phyloP scores from a whole-genome alignment of 2,329 filamentous ascomycete genomes.

The Fusarium citri region DNA sequence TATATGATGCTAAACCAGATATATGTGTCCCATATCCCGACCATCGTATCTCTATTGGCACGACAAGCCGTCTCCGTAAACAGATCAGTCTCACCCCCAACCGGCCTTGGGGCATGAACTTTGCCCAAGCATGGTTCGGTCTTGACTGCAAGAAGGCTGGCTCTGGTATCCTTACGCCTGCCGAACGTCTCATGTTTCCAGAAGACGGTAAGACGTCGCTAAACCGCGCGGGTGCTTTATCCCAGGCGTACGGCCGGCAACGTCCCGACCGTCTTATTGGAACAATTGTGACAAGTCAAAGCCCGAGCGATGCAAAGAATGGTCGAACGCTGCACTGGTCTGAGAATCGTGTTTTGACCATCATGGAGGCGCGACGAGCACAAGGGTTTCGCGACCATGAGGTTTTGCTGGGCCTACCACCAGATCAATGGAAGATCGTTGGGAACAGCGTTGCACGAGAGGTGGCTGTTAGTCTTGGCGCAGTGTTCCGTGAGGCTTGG shows the following conservation, averaged over 20 bases:
- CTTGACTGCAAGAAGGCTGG: slow-evolving; percentile 37
- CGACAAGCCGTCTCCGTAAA: slow-evolving; percentile 54
- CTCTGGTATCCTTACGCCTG: slow-evolving; percentile 51
- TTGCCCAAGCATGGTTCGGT: slow-evolving; percentile 59
- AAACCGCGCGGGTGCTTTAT: slow-evolving; percentile 55
- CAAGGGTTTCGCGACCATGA: slow-evolving; percentile 79
- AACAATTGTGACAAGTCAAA: slow-evolving; percentile 70
- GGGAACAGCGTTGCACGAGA: slow-evolving; percentile 82
- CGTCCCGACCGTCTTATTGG: slow-evolving; percentile 64
- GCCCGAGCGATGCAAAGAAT: slow-evolving; percentile 64
- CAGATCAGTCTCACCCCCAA: slow-evolving; percentile 70
- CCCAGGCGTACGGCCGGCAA: slow-evolving; percentile 65
- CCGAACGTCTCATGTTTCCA: slow-evolving; percentile 57
- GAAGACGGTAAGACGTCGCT: slow-evolving; percentile 22
- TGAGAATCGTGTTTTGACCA: slow-evolving; percentile 68
- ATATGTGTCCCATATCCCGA: slow-evolving; percentile 75
- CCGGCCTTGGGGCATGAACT: slow-evolving; percentile 66
- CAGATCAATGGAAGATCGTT: slow-evolving; percentile 72
- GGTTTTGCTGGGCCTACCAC: slow-evolving; percentile 69
- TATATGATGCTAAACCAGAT: slow-evolving; percentile 71
- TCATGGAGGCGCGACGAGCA: slow-evolving; percentile 75
- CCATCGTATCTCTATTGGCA: slow-evolving; percentile 65
- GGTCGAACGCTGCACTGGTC: slow-evolving; percentile 73
- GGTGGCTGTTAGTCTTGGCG: slow-evolving; percentile 73
- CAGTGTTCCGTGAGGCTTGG: slow-evolving; percentile 70